Evolutionary conservation across 805 yeast genomes (phyloP), one percentile per base, ranked within the genome.

Genomic region (Yarrowia deformans): DNA sequence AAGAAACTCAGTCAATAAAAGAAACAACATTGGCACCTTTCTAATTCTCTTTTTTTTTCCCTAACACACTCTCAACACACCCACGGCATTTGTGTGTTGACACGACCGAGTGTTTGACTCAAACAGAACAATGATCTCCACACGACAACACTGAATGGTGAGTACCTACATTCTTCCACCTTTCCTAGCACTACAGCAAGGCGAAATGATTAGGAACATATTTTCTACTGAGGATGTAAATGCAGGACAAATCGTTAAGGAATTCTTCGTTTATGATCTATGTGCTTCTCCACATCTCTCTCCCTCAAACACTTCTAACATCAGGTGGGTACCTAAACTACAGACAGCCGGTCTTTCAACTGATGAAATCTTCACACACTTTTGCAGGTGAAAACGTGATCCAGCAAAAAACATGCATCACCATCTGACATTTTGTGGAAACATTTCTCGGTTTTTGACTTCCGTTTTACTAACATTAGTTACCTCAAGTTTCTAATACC

Each of bases 341-440:
- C 29, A 23, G 29, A 23, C 29, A 23, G 29, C 39, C 18, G 23
- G 52, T 13, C 52, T 14, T 29, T 52, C 58, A 29, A 72, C 74
- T 74, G 71, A 74, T 77, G 72, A 70, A 61, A 63, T 71, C 70
- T 70, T 73, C 77, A 73, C 77, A 76, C 71, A 69, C 50, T 70
- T 72, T 71, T 72, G 76, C 75, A 73, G 76, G 77, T 71, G 85
- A 84, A 77, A 79, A 78, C 83, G 84, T 90, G 95, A 88, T 88
- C 95, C 90, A 81, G 90, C 90, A 88, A 85, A 81, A 82, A 60
- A 87, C 97, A 91, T 91, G 97, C 97, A 91, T 91, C 97, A 91
- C 97, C 97, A 91, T 90, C 97, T 91, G 97, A 91, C 77, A 74
- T 74, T 69, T 69, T 66, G 69, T 42, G 13, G 39, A 60, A 32